Conservation (phyloP, 1,139 yeast genomes). For the Pneumocystis oryctolagi region DNA sequence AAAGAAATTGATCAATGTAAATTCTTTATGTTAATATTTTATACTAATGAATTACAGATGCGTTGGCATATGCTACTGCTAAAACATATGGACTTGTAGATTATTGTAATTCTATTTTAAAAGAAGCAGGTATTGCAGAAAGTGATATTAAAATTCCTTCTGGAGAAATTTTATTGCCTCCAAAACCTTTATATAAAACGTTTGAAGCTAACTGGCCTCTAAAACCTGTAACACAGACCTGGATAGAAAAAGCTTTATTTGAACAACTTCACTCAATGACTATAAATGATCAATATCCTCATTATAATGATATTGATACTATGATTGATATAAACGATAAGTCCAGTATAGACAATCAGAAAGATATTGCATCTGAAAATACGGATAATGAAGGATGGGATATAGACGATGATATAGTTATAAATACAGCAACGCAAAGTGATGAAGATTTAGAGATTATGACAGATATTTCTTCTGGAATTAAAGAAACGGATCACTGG, state of each 20-base stretch:
- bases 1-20: constrained; percentile 54
- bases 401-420: constrained; percentile 20
- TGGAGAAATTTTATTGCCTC: constrained; percentile 27
- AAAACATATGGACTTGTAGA: constrained; percentile 70
- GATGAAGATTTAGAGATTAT: constrained; percentile 39
- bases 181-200: constrained; percentile 33
- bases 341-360: constrained; percentile 16
- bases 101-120: constrained; percentile 54
- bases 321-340: constrained; percentile 14
- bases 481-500: constrained; percentile 67
- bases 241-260: constrained; percentile 68
- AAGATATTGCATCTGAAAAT: constrained; percentile 23
- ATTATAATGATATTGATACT: constrained; percentile 9
- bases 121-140: constrained; percentile 46
- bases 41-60: constrained; percentile 22
- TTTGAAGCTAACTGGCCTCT: constrained; percentile 65
- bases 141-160: constrained; percentile 54
- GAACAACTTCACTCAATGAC: constrained; percentile 60
- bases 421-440: constrained; percentile 23
- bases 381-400: constrained; percentile 25
- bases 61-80: constrained; percentile 89
- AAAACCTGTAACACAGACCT: constrained; percentile 53
- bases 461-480: constrained; percentile 37
- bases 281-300: constrained; percentile 30
- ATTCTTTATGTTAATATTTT: background rate